phyloP scores from a whole-genome alignment of 176 grass and related monocot genomes.

The Stipa capillata region DNA sequence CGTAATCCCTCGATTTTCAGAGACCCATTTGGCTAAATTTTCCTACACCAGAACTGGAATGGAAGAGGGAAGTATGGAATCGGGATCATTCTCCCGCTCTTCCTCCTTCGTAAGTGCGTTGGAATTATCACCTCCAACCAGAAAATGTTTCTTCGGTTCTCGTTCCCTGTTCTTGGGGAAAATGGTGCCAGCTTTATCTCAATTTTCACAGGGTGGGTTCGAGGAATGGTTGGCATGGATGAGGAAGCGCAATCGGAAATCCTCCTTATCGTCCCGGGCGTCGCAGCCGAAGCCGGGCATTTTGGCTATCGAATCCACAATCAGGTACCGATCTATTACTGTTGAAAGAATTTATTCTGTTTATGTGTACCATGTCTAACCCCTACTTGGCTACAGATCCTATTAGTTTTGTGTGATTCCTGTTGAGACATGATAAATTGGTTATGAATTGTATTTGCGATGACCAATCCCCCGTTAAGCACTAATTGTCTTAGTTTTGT shows the following conservation, averaged over 20 bases:
- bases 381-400: not conserved
- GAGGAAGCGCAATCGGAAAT: slow-evolving; percentile 36
- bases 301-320: slow-evolving; percentile 21
- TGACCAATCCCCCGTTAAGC: not conserved
- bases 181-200: not conserved
- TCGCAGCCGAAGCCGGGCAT: not conserved
- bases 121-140: not conserved
- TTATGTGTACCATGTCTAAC: not conserved
- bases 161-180: not conserved
- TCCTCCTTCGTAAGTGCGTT: slow-evolving; percentile 42
- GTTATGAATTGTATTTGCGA: not conserved
- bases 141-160: not conserved
- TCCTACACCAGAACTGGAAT: not conserved
- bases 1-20: not conserved
- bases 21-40: not conserved
- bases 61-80: slow-evolving; percentile 18
- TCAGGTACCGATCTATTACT: not conserved
- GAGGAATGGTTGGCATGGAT: slow-evolving; percentile 59
- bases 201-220: slow-evolving; percentile 28
- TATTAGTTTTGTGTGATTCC: not conserved
- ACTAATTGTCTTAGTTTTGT: not conserved
- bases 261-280: not conserved
- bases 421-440: not conserved
- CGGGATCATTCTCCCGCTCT: slow-evolving; percentile 33
- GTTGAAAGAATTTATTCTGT: not conserved